A percentile compares a stretch with the other conserved stretches of the same genome.
Evolutionary conservation across 257 asterid species (phyloP).

Genomic region (Capsicum rhomboideum): DNA sequence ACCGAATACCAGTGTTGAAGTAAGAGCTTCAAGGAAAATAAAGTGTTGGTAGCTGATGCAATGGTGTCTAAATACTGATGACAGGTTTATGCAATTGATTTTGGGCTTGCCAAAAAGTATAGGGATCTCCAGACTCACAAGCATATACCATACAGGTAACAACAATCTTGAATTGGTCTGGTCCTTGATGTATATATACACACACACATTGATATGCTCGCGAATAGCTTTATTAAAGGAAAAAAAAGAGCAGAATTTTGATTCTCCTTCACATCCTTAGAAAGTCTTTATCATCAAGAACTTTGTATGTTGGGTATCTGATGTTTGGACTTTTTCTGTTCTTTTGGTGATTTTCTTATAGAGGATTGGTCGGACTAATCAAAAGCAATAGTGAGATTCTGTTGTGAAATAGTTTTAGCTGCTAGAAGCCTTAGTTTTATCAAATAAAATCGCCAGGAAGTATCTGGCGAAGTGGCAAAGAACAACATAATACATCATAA

Average conservation of each 20-base stretch:
- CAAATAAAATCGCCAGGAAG: no score
- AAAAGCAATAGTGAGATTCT: no score
- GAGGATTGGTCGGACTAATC: background rate
- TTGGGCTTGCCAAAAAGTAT: conserved; percentile 42
- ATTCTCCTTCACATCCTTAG: background rate
- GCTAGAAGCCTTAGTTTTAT: no score
- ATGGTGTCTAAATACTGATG: background rate
- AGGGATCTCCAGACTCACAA: conserved; percentile 41
- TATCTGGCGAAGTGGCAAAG: no score
- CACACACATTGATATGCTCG: background rate
- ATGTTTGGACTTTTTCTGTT: background rate
- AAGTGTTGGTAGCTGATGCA: background rate
- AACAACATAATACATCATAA: no score
- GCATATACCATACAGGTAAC: conserved; percentile 41
- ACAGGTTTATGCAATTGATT: conserved; percentile 38
- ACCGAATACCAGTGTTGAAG: background rate
- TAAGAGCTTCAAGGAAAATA: background rate
- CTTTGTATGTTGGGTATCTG: background rate
- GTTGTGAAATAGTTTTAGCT: no score
- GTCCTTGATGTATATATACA: background rate
- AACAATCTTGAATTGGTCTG: background rate
- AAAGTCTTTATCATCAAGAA: background rate
- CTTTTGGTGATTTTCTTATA: background rate
- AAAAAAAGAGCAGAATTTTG: background rate
- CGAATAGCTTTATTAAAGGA: background rate